phyloP scores from a whole-genome alignment of 169 alveolate genomes.

The Eimeria maxima region DNA sequence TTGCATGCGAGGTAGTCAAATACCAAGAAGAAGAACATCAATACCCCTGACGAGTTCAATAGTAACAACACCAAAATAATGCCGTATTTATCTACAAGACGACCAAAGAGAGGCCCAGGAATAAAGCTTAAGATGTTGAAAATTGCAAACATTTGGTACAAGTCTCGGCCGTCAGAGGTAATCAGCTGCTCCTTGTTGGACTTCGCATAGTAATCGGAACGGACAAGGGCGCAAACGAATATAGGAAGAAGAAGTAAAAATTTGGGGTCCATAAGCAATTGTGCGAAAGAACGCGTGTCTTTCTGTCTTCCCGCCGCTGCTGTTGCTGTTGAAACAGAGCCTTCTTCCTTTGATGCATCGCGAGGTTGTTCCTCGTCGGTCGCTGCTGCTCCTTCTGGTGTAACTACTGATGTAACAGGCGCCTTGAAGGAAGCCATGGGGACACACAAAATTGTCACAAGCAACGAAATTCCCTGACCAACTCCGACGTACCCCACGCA shows the following conservation, averaged over 20 bases:
- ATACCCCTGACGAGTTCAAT: slow-evolving; percentile 67
- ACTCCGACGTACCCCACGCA: slow-evolving; percentile 73
- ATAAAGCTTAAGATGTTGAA: slow-evolving; percentile 74
- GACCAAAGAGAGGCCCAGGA: slow-evolving; percentile 84
- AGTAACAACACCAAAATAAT: slow-evolving; percentile 16
- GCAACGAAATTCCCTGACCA: slow-evolving; percentile 64
- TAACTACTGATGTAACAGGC: background rate
- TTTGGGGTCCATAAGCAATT: slow-evolving; percentile 22
- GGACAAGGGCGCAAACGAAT: slow-evolving; percentile 71
- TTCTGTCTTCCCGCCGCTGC: background rate
- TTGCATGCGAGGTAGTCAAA: slow-evolving; percentile 74
- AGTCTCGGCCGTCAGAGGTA: background rate
- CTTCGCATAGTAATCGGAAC: slow-evolving; percentile 83
- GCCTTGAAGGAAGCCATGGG: slow-evolving; percentile 59
- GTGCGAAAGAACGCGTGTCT: slow-evolving; percentile 30
- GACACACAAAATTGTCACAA: slow-evolving; percentile 37
- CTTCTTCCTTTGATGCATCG: slow-evolving; percentile 16
- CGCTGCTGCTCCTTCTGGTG: slow-evolving; percentile 19
- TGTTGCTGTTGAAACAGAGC: slow-evolving; percentile 14
- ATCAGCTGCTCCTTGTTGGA: slow-evolving; percentile 81
- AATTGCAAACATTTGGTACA: slow-evolving; percentile 73
- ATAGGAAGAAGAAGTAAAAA: slow-evolving; percentile 67
- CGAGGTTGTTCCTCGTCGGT: background rate
- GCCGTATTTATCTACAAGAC: slow-evolving; percentile 73
- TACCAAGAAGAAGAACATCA: slow-evolving; percentile 66